Conservation (phyloP, 257 asterid species). For the Lantana camara region DNA sequence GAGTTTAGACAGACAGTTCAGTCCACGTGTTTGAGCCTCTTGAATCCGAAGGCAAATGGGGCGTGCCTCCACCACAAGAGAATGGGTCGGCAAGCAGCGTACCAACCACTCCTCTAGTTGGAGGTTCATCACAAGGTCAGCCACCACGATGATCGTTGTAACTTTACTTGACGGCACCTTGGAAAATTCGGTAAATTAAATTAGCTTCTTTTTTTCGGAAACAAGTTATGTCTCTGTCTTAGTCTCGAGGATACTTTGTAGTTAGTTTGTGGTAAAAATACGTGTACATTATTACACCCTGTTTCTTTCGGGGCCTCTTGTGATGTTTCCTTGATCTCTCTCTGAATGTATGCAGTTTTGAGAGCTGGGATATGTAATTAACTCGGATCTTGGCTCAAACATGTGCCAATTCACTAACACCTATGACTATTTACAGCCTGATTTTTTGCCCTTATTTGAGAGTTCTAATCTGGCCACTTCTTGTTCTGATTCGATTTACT, state of each 20-base stretch:
- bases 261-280: constrained; percentile 22
- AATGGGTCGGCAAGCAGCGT: constrained; percentile 62
- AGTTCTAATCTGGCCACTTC: too few species aligned
- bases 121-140: constrained; percentile 65
- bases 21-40: constrained; percentile 92
- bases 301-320: background rate
- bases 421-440: constrained; percentile 12
- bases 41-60: constrained; percentile 89
- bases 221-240: background rate
- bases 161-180: constrained; percentile 4
- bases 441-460: background rate
- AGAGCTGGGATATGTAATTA: constrained; percentile 46
- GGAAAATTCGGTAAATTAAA: constrained; percentile 22
- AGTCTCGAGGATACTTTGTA: constrained; percentile 1
- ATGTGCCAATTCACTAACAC: constrained; percentile 27
- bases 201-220: too few species aligned
- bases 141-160: constrained; percentile 53
- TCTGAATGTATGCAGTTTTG: constrained; percentile 19
- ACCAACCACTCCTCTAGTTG: constrained; percentile 46
- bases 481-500: too few species aligned
- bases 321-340: constrained; percentile 18
- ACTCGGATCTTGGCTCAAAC: constrained; percentile 28
- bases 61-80: constrained; percentile 67
- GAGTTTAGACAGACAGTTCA: constrained; percentile 85
- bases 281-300: constrained; percentile 32